Conservation (phyloP, 2,329 filamentous ascomycete species). For the Pseudonectria foliicola region DNA sequence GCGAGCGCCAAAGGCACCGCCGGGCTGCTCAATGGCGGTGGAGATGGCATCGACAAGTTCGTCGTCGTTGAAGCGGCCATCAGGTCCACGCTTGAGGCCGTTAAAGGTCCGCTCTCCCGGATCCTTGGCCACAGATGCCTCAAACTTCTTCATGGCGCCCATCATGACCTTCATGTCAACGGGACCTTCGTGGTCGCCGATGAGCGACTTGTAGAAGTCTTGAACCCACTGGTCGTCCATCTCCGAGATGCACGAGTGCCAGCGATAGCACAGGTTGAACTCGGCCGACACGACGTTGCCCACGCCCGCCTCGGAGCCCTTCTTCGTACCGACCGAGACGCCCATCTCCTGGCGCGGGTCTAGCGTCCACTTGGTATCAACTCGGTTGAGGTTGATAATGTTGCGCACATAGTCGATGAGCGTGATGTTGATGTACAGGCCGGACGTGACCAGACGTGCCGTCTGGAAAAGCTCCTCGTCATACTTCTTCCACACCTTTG, state of each 20-base stretch:
- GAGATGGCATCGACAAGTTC: constrained; percentile 65
- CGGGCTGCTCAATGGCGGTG: constrained; percentile 68
- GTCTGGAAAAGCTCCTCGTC: constrained; percentile 78
- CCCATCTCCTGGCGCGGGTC: constrained; percentile 68
- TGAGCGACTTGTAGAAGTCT: constrained; percentile 55
- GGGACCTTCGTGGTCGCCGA: constrained; percentile 46
- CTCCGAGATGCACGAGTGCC: constrained; percentile 71
- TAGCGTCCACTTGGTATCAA: constrained; percentile 71
- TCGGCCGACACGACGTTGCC: constrained; percentile 82
- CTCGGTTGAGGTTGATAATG: constrained; percentile 53
- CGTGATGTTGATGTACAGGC: constrained; percentile 73
- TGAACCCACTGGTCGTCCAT: constrained; percentile 78
- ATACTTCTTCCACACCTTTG: constrained; percentile 56
- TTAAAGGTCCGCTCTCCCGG: constrained; percentile 63
- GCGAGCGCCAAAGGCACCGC: constrained; percentile 64
- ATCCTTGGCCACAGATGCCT: constrained; percentile 54
- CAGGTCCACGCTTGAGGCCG: constrained; percentile 52
- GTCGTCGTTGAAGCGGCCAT: constrained; percentile 69
- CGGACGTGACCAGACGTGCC: constrained; percentile 64
- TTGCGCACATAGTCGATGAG: constrained; percentile 73
- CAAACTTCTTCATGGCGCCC: constrained; percentile 55
- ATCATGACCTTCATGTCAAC: constrained; percentile 56
- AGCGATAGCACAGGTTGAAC: constrained; percentile 83
- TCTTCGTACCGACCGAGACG: constrained; percentile 42
- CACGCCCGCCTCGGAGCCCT: constrained; percentile 60